Evolutionary conservation across 192 early-diverging fungal genomes (phyloP), one percentile per base, ranked within the genome.

Genomic region (Podochytrium sp.): DNA sequence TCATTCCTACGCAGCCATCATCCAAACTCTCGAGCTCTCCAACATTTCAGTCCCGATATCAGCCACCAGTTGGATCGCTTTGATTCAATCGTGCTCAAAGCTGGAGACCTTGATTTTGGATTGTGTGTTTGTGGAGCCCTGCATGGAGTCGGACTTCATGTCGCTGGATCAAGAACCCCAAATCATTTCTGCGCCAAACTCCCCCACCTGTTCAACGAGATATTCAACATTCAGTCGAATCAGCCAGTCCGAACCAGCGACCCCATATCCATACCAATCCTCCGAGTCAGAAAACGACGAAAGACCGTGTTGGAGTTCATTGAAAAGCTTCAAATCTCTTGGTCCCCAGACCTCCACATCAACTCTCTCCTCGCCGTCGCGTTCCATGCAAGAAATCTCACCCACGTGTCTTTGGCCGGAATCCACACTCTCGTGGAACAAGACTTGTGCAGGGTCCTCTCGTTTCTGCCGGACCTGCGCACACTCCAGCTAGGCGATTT

Each of bases 21-120:
- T 71, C 29, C 69, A 55, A 16, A 41, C 57, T 57, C 57, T 71
- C 16, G 14, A 59, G 2, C 14, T 71, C 10, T 51, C 29, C 23
- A 71, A 71, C 56, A 3, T 59, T 6, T 20, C 5, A 6, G 20
- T 7, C 29, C 23, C 56, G 16, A 59, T 71, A 10, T 38, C 37
- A 2, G 5, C 69, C 16, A 29, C 30, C 18, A 59, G 40, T 32
- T 59, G 53, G 41, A 57, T 29, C 25, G 35, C 23, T 2, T 7
- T 71, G 18, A 71, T 71, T 6, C 7, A 30, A 29, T 59, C 37
- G 25, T 71, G 53, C 39, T 7, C 12, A 7, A 1, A 43, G 0
- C 37, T 71, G 14, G 40, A 71, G 32, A 25, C 5, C n/a, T 32
- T 71, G 69, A 59, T 51, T n/a, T 38, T 71, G 12, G 69, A 71